These are phyloP conservation scores for Picochlorum costavermella DNA, from an alignment of 139 green algal genomes.

Conservation along the genomic window DNA sequence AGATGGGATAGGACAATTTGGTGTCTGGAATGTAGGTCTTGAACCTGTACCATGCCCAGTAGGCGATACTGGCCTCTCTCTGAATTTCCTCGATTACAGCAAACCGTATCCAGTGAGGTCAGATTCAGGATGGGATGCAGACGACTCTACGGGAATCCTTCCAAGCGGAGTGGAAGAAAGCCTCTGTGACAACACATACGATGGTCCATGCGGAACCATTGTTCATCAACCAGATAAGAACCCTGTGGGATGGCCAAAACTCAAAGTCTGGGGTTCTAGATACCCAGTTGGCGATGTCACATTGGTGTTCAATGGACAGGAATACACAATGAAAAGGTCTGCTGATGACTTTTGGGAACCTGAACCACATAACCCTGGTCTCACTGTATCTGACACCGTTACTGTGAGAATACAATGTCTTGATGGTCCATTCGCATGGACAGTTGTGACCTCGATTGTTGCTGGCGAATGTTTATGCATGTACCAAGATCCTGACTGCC, in stretches of 20 bases:
- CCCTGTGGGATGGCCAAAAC: neutral
- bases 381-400: neutral
- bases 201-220: neutral
- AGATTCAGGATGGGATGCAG: neutral
- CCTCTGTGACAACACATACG: neutral
- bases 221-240: neutral
- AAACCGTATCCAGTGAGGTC: neutral
- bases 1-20: neutral
- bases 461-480: neutral
- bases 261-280: neutral
- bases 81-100: neutral
- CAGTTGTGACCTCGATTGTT: neutral
- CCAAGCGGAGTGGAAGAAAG: neutral
- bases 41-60: neutral
- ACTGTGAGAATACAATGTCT: constrained; percentile 1
- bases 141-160: neutral
- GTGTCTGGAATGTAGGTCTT: neutral
- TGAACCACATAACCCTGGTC: neutral
- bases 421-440: neutral
- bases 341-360: neutral
- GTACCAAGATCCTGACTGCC: neutral
- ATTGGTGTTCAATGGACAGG: neutral
- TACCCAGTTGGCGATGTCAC: neutral
- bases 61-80: neutral
- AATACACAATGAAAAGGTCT: neutral